phyloP scores from a whole-genome alignment of 164 flowering plant genomes.

The Stephania japonica region DNA sequence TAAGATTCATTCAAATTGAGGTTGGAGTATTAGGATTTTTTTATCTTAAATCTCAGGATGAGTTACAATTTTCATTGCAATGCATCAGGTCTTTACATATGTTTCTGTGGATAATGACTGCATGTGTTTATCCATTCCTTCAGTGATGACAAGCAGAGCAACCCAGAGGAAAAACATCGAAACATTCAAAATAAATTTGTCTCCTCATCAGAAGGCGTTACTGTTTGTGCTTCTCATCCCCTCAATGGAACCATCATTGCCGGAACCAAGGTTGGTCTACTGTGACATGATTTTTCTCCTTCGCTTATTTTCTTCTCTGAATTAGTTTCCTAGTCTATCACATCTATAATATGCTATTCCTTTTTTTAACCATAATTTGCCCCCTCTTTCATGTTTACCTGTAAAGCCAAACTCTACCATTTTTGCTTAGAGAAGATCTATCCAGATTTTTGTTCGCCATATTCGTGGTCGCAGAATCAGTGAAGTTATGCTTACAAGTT shows the following conservation, averaged over 20 bases:
- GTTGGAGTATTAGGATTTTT: too few species aligned
- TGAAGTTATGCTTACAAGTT: too few species aligned
- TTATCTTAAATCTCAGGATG: too few species aligned
- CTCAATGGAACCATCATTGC: conserved; percentile 64
- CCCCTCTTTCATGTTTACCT: not conserved
- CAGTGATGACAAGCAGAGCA: conserved; percentile 37
- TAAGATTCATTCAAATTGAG: too few species aligned
- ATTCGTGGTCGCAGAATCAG: too few species aligned
- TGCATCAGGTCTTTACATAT: not conserved
- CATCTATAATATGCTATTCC: not conserved
- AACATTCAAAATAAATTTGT: conserved; percentile 43
- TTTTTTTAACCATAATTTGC: not conserved
- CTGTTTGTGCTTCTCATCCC: conserved; percentile 79
- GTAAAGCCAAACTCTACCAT: too few species aligned
- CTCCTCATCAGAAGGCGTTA: conserved; percentile 54
- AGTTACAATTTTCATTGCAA: not conserved
- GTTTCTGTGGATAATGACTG: not conserved
- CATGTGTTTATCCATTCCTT: conserved; percentile 2
- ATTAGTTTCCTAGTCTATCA: not conserved
- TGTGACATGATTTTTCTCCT: not conserved
- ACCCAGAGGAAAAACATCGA: conserved; percentile 14
- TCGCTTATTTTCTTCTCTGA: not conserved
- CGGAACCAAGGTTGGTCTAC: conserved; percentile 71
- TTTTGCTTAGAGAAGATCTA: too few species aligned
- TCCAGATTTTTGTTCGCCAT: too few species aligned